Evolutionary conservation across 257 asterid species (phyloP), one percentile per base, ranked within the genome.

Genomic region (Primulina tabacum): DNA sequence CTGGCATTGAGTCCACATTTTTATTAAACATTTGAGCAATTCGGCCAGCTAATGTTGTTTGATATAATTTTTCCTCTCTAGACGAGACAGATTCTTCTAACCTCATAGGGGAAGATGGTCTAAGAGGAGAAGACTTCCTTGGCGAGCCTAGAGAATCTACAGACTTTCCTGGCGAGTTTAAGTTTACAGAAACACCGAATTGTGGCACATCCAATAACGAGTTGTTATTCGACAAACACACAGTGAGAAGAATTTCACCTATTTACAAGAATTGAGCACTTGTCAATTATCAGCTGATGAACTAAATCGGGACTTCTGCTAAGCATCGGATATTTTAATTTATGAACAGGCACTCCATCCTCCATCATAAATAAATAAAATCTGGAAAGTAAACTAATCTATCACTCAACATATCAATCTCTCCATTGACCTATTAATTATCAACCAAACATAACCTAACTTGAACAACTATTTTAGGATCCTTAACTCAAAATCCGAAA

Each of bases 161-260:
- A 69, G 11, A 52, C 80, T 78, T 92, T 81, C 83, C 82, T 9
- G 85, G 73, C 71, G 78, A 20, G 35, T 71, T 47, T 35, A 67
- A 20, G 35, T 71, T 47, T 43, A 67, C 72, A 65, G 77, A 75
- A 76, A 84, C 88, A 71, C 75, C 77, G 59, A 21, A 69, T 21
- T 83, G 53, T 68, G 83, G 91, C 69, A 79, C 75, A 68, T 91
- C 98, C 76, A 64, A 71, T 37, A 76, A 67, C 43, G 77, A 20
- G 79, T 83, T 88, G 75, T 78, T 84, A 75, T 86, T 92, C 8
- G 91, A 78, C 84, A 88, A 82, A 85, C 92, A 75, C 71, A 92
- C 85, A 0, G 96, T 88, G 78, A 92, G 84, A 71, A 91, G 99
- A 80, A 94, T 94, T 80, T 87, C 87, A 75, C 98, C 98, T 92